These are phyloP conservation scores for Amphichorda felina DNA, from an alignment of 2,329 filamentous ascomycete genomes.

Conservation along the genomic window DNA sequence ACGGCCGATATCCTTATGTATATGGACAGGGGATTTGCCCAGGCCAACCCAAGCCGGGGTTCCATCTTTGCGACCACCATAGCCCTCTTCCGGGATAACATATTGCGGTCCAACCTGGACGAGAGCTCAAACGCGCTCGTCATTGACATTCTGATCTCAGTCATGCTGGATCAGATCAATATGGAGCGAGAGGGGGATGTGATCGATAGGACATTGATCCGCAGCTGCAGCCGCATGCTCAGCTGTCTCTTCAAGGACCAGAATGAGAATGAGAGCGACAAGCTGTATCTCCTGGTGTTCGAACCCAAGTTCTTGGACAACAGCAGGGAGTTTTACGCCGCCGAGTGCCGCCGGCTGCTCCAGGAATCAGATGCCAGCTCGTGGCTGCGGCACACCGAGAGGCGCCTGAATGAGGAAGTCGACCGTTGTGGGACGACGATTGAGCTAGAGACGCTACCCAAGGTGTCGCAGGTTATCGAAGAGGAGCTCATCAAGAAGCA, in stretches of 20 bases:
- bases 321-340: conserved; percentile 62
- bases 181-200: conserved; percentile 87
- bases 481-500: conserved; percentile 67
- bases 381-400: conserved; percentile 68
- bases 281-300: conserved; percentile 75
- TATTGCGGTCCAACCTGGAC: conserved; percentile 52
- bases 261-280: conserved; percentile 63
- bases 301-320: conserved; percentile 64
- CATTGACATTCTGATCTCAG: conserved; percentile 64
- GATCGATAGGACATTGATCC: conserved; percentile 73
- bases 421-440: conserved; percentile 77
- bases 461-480: conserved; percentile 69
- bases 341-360: conserved; percentile 64
- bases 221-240: conserved; percentile 79
- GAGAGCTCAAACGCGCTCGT: conserved; percentile 38
- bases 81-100: conserved; percentile 76
- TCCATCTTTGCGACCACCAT: conserved; percentile 80
- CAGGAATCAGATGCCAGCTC: conserved; percentile 67
- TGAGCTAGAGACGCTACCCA: conserved; percentile 57
- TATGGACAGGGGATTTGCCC: conserved; percentile 76
- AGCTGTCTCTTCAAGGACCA: conserved; percentile 77
- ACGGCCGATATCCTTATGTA: conserved; percentile 95
- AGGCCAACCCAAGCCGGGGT: conserved; percentile 52
- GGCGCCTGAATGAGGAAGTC: conserved; percentile 67
- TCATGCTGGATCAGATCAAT: conserved; percentile 80